A percentile compares a stretch with the other conserved stretches of the same genome.
Evolutionary conservation across 805 yeast genomes (phyloP).

Genomic region (Suhomyces emberorum): DNA sequence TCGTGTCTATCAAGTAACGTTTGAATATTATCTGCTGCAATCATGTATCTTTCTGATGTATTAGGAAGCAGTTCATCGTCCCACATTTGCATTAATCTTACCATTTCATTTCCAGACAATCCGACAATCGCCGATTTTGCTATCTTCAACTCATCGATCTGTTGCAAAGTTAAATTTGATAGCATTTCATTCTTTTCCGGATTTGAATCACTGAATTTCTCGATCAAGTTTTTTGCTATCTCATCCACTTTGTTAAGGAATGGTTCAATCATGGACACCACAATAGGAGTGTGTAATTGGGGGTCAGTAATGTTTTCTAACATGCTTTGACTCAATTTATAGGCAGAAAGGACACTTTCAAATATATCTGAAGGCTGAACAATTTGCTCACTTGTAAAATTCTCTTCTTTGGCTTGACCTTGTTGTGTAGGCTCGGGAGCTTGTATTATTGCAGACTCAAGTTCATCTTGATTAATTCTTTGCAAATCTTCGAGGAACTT

Average conservation of each 20-base stretch:
- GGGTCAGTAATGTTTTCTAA: slow-evolving; percentile 23
- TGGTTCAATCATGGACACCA: slow-evolving; percentile 15
- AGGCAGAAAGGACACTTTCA: slow-evolving; percentile 30
- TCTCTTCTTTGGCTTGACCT: slow-evolving; percentile 7
- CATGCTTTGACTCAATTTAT: slow-evolving; percentile 27
- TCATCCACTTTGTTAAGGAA: slow-evolving; percentile 18
- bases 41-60: slow-evolving; percentile 35
- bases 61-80: slow-evolving; percentile 18
- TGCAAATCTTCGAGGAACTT: slow-evolving; percentile 22
- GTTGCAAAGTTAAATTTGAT: slow-evolving; percentile 24
- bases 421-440: neutral
- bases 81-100: slow-evolving; percentile 35
- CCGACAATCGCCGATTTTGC: slow-evolving; percentile 26
- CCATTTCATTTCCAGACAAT: slow-evolving; percentile 23
- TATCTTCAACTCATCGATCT: slow-evolving; percentile 30
- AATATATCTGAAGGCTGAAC: slow-evolving; percentile 35
- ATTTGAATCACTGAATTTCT: slow-evolving; percentile 14
- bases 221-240: slow-evolving; percentile 17
- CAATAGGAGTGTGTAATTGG: slow-evolving; percentile 6
- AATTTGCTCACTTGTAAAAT: slow-evolving; percentile 19
- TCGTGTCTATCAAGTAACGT: slow-evolving; percentile 39
- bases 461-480: slow-evolving; percentile 5
- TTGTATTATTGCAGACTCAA: neutral
- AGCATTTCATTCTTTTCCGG: slow-evolving; percentile 19
- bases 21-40: slow-evolving; percentile 44